phyloP scores from a whole-genome alignment of 2,329 filamentous ascomycete genomes.

The Dactylonectria macrodidyma region DNA sequence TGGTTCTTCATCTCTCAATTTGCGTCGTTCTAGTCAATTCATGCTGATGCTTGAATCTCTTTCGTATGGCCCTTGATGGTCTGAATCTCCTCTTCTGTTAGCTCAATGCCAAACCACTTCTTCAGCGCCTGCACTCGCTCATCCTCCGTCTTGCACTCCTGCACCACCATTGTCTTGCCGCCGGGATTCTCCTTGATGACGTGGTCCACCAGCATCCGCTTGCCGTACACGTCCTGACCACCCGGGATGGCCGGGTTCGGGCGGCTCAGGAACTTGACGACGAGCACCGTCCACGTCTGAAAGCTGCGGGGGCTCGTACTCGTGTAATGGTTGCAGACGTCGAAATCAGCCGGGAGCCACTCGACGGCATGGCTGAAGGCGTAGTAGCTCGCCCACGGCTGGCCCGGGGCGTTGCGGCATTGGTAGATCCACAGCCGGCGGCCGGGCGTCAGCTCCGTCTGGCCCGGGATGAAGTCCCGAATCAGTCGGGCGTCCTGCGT shows the following conservation, averaged over 20 bases:
- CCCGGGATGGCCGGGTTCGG: conserved; percentile 58
- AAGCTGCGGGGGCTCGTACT: conserved; percentile 64
- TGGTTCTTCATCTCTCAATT: background rate
- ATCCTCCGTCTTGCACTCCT: conserved; percentile 63
- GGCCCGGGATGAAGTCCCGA: conserved; percentile 62
- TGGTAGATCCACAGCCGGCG: conserved; percentile 75
- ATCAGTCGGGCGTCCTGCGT: conserved; percentile 70
- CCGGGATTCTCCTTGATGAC: conserved; percentile 68
- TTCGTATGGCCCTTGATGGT: conserved; percentile 66
- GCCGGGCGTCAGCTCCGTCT: conserved; percentile 56
- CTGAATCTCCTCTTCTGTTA: conserved; percentile 64
- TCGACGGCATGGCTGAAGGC: conserved; percentile 75
- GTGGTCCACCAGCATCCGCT: conserved; percentile 65
- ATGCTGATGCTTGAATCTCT: conserved; percentile 55
- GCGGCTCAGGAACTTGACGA: conserved; percentile 67
- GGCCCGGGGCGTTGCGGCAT: conserved; percentile 64
- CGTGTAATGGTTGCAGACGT: conserved; percentile 71
- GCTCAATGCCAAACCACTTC: conserved; percentile 66
- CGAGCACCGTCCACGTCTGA: conserved; percentile 69
- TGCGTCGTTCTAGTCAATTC: background rate
- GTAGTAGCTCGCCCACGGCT: conserved; percentile 72
- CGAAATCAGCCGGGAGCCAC: conserved; percentile 74
- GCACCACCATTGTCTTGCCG: conserved; percentile 64
- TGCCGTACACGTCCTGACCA: conserved; percentile 64
- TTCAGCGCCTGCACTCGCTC: conserved; percentile 67